A percentile compares a stretch with the other conserved stretches of the same genome.
phyloP scores from a whole-genome alignment of 108 stramenopile species.

The Cyclotella sp. region DNA sequence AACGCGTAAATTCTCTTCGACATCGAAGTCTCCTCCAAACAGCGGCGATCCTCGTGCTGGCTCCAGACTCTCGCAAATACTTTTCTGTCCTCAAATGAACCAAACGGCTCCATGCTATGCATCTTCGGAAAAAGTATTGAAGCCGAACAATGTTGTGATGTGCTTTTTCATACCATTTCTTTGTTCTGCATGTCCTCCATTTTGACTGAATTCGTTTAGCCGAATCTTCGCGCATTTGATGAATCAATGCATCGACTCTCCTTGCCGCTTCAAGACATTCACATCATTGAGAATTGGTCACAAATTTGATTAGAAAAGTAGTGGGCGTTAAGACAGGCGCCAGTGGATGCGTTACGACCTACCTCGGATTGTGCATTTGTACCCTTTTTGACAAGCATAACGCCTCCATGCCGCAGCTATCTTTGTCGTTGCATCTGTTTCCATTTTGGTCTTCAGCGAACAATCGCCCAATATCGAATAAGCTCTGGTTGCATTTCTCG shows the following conservation, averaged over 20 bases:
- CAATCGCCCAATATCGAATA: not conserved
- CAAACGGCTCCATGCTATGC: not conserved
- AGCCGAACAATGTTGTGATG: not conserved
- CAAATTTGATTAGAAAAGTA: no score
- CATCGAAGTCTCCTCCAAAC: not conserved
- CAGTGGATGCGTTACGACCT: not conserved
- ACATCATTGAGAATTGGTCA: no score
- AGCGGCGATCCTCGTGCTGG: not conserved
- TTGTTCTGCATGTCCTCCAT: not conserved
- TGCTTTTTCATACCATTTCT: not conserved
- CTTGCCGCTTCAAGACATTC: not conserved
- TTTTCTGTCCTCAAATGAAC: not conserved
- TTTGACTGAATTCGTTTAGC: not conserved
- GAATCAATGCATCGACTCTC: not conserved
- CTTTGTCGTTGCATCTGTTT: not conserved
- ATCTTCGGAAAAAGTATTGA: constrained; percentile 8
- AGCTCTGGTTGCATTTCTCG: not conserved
- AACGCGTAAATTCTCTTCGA: not conserved
- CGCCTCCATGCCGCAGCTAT: not conserved
- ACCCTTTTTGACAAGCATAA: not conserved
- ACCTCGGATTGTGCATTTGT: constrained; percentile 1
- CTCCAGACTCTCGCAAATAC: constrained; percentile 4
- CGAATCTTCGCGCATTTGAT: not conserved
- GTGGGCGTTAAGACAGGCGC: no score
- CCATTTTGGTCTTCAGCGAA: not conserved